Evolutionary conservation across 1,284 basidiomycete species (phyloP).

Genomic region (Malassezia arunalokei): DNA sequence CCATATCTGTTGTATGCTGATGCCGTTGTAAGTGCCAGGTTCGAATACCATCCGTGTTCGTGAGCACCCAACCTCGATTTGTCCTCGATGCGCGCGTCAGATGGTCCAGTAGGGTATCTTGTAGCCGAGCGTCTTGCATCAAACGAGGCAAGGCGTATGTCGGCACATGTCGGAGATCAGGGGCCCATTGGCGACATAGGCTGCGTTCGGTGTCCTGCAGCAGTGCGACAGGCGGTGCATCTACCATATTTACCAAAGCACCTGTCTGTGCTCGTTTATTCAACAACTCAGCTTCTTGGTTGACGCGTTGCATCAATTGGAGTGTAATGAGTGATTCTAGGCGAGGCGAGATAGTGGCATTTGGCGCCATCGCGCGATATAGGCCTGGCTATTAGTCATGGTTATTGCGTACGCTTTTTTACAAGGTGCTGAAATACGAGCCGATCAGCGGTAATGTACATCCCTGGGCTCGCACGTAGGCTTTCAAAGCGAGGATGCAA

Average conservation of each 20-base stretch:
- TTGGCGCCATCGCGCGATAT: conserved; percentile 3
- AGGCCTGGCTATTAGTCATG: not conserved
- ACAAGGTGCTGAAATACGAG: conserved; percentile 5
- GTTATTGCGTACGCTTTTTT: conserved; percentile 3
- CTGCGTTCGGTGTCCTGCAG: not conserved
- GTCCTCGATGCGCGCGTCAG: not conserved
- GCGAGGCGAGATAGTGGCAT: conserved; percentile 3
- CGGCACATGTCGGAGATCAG: not conserved
- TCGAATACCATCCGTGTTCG: not conserved
- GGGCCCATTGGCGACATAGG: not conserved
- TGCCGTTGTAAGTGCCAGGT: not conserved
- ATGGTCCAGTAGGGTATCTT: not conserved
- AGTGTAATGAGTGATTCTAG: conserved; percentile 7
- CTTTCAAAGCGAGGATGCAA: conserved; percentile 16
- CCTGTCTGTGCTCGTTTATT: not conserved
- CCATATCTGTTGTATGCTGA: not conserved
- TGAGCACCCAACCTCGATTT: not conserved
- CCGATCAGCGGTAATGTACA: conserved; percentile 9
- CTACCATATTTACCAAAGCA: not conserved
- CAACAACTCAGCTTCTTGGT: conserved; percentile 16
- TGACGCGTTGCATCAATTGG: conserved; percentile 15
- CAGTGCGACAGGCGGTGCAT: not conserved
- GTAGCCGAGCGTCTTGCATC: not conserved
- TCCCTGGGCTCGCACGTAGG: conserved; percentile 6
- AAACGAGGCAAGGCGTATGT: not conserved